phyloP scores from a whole-genome alignment of 225 moss, liverwort and hornwort genomes.

The Neckera pumila region DNA sequence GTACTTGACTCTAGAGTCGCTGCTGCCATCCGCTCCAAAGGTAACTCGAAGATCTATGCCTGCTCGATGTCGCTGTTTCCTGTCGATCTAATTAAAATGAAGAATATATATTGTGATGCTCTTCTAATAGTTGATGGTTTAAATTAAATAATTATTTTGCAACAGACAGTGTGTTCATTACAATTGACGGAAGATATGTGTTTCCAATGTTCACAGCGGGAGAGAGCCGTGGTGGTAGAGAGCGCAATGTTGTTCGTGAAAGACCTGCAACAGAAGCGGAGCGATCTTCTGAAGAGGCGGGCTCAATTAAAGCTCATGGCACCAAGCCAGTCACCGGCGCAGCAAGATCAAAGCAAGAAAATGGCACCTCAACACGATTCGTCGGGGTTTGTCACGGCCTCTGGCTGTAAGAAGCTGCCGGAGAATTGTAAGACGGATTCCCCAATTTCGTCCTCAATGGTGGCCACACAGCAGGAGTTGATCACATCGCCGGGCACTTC shows the following conservation, averaged over 20 bases:
- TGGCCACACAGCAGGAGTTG: conserved; percentile 1
- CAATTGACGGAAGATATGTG: background rate
- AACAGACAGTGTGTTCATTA: background rate
- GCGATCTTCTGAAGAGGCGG: conserved; percentile 23
- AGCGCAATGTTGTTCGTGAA: conserved; percentile 33
- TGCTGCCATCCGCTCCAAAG: conserved; percentile 32
- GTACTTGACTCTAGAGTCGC: conserved; percentile 30
- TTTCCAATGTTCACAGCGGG: conserved; percentile 14
- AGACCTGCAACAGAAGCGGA: conserved; percentile 26
- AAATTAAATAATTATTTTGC: background rate
- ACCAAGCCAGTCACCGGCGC: background rate
- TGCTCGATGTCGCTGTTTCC: background rate
- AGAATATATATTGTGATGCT: background rate
- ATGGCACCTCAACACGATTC: background rate
- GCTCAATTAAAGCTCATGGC: conserved; percentile 7
- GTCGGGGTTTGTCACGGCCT: background rate
- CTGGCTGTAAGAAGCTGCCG: background rate
- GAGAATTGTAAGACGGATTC: conserved; percentile 4
- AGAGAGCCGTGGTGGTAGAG: conserved; percentile 37
- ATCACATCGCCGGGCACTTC: background rate
- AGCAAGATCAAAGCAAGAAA: background rate
- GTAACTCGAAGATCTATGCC: background rate
- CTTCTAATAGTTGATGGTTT: background rate
- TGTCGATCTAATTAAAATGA: background rate
- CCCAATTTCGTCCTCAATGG: conserved; percentile 1